Evolutionary conservation across 129 eudicot species (phyloP).

Genomic region (Centaurea solstitialis): DNA sequence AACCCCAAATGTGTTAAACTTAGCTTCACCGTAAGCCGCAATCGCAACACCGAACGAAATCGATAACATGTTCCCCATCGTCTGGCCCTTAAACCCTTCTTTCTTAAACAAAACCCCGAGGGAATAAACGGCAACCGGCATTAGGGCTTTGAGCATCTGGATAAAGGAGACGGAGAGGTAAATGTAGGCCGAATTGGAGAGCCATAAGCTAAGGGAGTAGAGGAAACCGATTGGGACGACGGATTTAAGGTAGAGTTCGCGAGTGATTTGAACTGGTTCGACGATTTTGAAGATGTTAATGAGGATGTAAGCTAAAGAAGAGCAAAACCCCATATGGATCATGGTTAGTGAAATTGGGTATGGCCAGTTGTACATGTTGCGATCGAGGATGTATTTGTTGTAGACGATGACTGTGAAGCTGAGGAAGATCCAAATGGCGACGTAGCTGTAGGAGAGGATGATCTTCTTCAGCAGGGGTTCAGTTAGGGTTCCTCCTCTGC

Average conservation of each 20-base stretch:
- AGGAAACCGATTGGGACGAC: slow-evolving; percentile 69
- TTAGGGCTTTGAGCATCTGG: slow-evolving; percentile 71
- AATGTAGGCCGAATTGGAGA: slow-evolving; percentile 74
- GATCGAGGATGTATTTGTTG: slow-evolving; percentile 69
- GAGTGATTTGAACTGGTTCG: slow-evolving; percentile 57
- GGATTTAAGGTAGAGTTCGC: slow-evolving; percentile 49
- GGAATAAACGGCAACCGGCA: slow-evolving; percentile 71
- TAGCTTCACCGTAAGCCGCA: slow-evolving; percentile 80
- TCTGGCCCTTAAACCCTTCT: slow-evolving; percentile 40
- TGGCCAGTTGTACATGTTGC: slow-evolving; percentile 65
- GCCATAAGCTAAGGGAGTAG: slow-evolving; percentile 53
- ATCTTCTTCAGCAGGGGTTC: slow-evolving; percentile 51
- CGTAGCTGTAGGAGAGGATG: slow-evolving; percentile 56
- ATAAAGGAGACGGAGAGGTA: slow-evolving; percentile 69
- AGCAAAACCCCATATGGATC: slow-evolving; percentile 69
- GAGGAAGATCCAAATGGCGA: slow-evolving; percentile 74
- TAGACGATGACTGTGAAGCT: slow-evolving; percentile 62
- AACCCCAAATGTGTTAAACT: slow-evolving; percentile 51
- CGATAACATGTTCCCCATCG: slow-evolving; percentile 56
- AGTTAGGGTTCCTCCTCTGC: slow-evolving; percentile 48
- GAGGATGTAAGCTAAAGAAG: slow-evolving; percentile 52
- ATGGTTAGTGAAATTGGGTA: slow-evolving; percentile 67
- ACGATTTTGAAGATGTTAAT: slow-evolving; percentile 38
- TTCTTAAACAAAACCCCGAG: slow-evolving; percentile 47
- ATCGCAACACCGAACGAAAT: slow-evolving; percentile 72